A percentile compares a stretch with the other conserved stretches of the same genome.
Conservation (phyloP, 495 filamentous ascomycete species). For the Parachaetomium inaequale region DNA sequence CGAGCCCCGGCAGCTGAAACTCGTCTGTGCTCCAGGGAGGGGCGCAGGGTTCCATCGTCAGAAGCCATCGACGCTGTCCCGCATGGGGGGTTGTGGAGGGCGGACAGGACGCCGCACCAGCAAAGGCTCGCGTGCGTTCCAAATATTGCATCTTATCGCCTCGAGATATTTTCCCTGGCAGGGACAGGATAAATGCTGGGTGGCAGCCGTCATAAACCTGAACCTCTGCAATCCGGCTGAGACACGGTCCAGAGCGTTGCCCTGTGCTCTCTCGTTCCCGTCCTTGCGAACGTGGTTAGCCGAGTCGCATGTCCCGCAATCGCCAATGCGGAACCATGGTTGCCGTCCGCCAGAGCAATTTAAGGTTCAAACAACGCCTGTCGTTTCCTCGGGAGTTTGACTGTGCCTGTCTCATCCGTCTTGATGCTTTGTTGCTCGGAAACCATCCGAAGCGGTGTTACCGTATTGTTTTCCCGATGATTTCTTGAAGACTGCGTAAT, state of each 20-base stretch:
- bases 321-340: conserved; percentile 1
- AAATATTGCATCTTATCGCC: neutral
- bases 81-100: neutral
- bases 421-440: neutral
- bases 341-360: conserved; percentile 2
- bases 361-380: conserved; percentile 8
- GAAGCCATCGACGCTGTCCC: neutral
- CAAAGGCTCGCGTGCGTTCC: neutral
- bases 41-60: conserved; percentile 16
- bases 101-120: neutral
- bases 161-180: too few relatives aligned
- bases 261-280: conserved; percentile 4
- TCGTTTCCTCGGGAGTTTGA: neutral
- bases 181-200: neutral
- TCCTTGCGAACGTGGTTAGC: neutral
- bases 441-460: too few relatives aligned
- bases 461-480: too few relatives aligned
- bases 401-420: neutral
- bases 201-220: neutral
- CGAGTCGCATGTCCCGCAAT: conserved; percentile 3
- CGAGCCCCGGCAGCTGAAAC: conserved; percentile 32
- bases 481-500: too few relatives aligned
- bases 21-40: conserved; percentile 30
- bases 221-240: conserved; percentile 7
- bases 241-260: conserved; percentile 1